Percentiles rank a stretch among this genome's conserved stretches.
Conservation (phyloP, 768 basidiomycete genomes). For the Mycena pura region DNA sequence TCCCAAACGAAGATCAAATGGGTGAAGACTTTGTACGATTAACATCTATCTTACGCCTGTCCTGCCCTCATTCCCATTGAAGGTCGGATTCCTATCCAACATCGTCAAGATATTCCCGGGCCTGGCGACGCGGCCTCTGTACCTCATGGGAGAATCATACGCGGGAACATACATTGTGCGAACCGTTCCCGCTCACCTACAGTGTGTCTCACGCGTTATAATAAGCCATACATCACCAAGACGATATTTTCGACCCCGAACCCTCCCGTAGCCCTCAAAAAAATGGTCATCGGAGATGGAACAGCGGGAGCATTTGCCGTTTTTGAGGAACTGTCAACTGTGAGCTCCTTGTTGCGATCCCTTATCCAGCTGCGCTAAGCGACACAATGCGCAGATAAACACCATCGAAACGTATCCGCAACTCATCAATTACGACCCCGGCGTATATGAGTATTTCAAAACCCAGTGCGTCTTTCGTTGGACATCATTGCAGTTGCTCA, state of each 20-base stretch:
- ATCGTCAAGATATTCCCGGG: constrained; percentile 78
- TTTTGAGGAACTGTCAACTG: constrained; percentile 61
- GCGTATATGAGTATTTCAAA: constrained; percentile 70
- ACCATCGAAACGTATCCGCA: constrained; percentile 78
- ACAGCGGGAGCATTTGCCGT: constrained; percentile 56
- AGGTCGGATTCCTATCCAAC: constrained; percentile 78
- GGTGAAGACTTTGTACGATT: constrained; percentile 57
- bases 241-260: constrained; percentile 65
- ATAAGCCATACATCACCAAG: constrained; percentile 71
- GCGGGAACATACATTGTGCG: constrained; percentile 49
- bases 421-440: constrained; percentile 71
- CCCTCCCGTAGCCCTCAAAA: constrained; percentile 72
- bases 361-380: background rate
- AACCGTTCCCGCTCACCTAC: background rate
- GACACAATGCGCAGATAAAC: constrained; percentile 44
- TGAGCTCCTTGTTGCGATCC: constrained; percentile 28
- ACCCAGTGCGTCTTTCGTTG: constrained; percentile 56
- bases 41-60: background rate
- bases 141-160: constrained; percentile 77
- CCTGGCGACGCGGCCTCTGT: constrained; percentile 68
- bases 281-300: constrained; percentile 75
- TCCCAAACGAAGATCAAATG: constrained; percentile 70
- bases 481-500: background rate
- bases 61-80: background rate
- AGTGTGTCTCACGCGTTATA: background rate